Percentiles rank a stretch among this genome's conserved stretches.
Evolutionary conservation across 23 red algal genomes (phyloP).

Genomic region (Gracilaria domingensis): DNA sequence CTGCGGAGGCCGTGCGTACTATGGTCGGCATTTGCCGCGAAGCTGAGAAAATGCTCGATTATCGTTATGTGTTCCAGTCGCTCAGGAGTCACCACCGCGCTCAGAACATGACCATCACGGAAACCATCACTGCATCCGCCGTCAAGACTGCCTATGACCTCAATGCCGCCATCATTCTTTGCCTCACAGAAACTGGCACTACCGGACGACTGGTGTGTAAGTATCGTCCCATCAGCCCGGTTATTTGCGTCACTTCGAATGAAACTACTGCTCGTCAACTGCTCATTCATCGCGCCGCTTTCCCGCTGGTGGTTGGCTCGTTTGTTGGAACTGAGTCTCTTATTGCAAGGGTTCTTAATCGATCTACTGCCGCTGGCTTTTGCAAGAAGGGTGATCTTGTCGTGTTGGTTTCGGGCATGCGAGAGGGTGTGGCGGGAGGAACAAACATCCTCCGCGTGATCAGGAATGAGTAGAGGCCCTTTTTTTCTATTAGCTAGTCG

Average conservation of each 20-base stretch:
- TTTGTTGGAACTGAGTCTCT: conserved; percentile 94
- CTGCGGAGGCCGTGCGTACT: conserved; percentile 75
- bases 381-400: conserved; percentile 81
- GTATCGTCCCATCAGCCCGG: conserved; percentile 91
- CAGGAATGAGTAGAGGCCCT: conserved; percentile 72
- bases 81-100: conserved; percentile 72
- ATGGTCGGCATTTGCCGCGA: conserved; percentile 96
- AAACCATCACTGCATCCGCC: conserved; percentile 94
- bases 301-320: conserved; percentile 91
- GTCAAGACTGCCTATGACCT: conserved; percentile 94
- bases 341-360: conserved; percentile 81
- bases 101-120: conserved; percentile 71
- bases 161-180: conserved; percentile 84
- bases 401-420: conserved; percentile 92
- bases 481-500: not conserved
- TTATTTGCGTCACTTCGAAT: conserved; percentile 93
- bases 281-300: conserved; percentile 78
- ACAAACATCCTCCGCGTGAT: conserved; percentile 92
- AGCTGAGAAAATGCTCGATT: conserved; percentile 89
- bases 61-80: conserved; percentile 74
- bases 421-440: conserved; percentile 86
- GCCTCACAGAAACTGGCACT: conserved; percentile 89
- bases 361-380: conserved; percentile 73
- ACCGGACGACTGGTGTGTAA: conserved; percentile 94
- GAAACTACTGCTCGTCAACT: conserved; percentile 91